Conservation (phyloP, 129 eudicot genomes). For the Artemisia argyi region DNA sequence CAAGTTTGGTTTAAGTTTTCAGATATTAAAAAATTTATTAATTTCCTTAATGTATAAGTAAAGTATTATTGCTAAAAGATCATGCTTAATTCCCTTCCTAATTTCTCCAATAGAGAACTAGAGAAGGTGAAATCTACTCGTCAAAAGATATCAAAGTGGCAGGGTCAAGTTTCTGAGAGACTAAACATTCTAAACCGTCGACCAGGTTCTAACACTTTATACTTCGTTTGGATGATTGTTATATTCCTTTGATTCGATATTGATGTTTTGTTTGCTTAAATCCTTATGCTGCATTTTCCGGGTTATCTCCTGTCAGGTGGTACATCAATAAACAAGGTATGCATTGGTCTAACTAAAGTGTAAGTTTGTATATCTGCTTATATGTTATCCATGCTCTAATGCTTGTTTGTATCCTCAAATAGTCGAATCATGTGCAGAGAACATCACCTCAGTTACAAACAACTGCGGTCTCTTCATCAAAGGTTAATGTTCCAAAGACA, state of each 20-base stretch:
- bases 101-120: conserved; percentile 56
- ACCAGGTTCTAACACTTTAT: conserved; percentile 49
- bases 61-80: too few relatives aligned
- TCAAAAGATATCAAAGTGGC: conserved; percentile 93
- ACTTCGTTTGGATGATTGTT: conserved; percentile 2
- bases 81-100: not conserved
- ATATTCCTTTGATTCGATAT: not conserved
- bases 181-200: conserved; percentile 60
- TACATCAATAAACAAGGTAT: conserved; percentile 72
- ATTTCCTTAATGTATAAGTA: too few relatives aligned
- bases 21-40: too few relatives aligned
- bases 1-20: too few relatives aligned
- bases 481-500: conserved; percentile 33
- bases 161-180: conserved; percentile 82
- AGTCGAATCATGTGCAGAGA: conserved; percentile 23
- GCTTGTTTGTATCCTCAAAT: conserved; percentile 1
- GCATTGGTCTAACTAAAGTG: conserved; percentile 46
- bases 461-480: conserved; percentile 32
- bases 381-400: not conserved
- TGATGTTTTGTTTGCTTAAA: conserved; percentile 12
- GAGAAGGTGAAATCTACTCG: conserved; percentile 93
- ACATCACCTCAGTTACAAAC: conserved; percentile 41
- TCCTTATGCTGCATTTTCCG: conserved; percentile 23
- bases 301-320: conserved; percentile 51
- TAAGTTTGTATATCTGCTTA: conserved; percentile 43